These are phyloP conservation scores for Hydrangea macrophylla DNA, from an alignment of 148 eudicot genomes.

Conservation along the genomic window DNA sequence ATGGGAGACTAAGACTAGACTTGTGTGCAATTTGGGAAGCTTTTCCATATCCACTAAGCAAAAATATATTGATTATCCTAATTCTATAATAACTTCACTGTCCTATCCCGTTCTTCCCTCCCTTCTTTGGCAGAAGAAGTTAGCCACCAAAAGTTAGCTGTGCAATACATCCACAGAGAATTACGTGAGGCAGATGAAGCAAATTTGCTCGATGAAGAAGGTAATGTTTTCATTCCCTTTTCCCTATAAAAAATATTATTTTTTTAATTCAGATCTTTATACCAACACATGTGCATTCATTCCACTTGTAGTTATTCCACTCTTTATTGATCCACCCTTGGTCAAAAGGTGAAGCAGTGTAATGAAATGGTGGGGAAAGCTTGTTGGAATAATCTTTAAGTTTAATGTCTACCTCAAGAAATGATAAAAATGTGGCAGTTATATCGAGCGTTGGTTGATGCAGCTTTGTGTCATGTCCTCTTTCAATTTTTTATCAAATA, in stretches of 20 bases:
- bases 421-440: neutral
- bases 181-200: conserved; percentile 69
- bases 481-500: neutral
- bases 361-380: neutral
- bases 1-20: neutral
- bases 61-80: neutral
- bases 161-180: conserved; percentile 49
- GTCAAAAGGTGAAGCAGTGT: neutral
- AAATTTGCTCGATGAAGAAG: conserved; percentile 78
- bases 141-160: conserved; percentile 47
- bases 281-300: neutral
- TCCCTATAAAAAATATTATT: neutral
- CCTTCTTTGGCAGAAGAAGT: conserved; percentile 43
- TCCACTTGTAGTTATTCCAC: neutral
- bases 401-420: neutral
- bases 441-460: neutral
- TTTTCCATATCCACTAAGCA: neutral
- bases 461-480: neutral
- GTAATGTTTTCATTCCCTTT: conserved; percentile 18
- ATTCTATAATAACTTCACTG: neutral
- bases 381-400: neutral
- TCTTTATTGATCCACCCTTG: neutral
- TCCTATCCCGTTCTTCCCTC: conserved; percentile 2
- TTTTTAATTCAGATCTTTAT: neutral
- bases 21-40: conserved; percentile 1